These are phyloP conservation scores for Sporothrix sp. DNA, from an alignment of 2,329 filamentous ascomycete species.

Conservation along the genomic window DNA sequence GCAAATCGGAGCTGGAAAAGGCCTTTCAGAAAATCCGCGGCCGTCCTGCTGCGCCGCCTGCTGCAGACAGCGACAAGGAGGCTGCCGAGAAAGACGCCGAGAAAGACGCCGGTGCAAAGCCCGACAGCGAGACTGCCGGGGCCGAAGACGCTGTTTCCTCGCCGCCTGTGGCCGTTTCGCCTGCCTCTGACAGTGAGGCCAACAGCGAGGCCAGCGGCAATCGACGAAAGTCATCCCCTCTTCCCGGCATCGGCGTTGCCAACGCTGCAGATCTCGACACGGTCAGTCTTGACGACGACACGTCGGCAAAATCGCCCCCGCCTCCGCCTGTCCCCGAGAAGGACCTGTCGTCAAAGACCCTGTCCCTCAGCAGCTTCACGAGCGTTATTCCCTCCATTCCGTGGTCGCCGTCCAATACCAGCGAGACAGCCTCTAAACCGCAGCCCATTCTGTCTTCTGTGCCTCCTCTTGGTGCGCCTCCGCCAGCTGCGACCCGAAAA, in stretches of 20 bases:
- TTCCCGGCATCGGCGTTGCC: constrained; percentile 35
- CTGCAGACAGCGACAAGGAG: constrained; percentile 20
- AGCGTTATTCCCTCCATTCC: constrained; percentile 62
- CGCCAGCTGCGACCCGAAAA: constrained; percentile 45
- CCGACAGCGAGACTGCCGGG: constrained; percentile 18
- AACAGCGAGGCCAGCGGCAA: constrained; percentile 9
- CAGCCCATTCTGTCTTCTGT: constrained; percentile 25
- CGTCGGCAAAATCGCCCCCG: constrained; percentile 3
- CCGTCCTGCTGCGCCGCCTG: background rate
- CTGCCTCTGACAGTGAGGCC: background rate
- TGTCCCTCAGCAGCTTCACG: constrained; percentile 61
- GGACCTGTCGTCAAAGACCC: constrained; percentile 37
- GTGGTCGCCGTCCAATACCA: constrained; percentile 49
- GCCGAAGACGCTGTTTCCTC: constrained; percentile 14
- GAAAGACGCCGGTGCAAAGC: constrained; percentile 13
- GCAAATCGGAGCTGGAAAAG: constrained; percentile 23
- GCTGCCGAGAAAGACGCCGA: constrained; percentile 25
- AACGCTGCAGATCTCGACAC: constrained; percentile 40
- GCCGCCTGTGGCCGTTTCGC: background rate
- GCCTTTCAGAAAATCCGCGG: constrained; percentile 17
- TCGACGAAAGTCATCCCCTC: constrained; percentile 28
- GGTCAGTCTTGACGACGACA: constrained; percentile 58
- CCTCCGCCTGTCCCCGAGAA: constrained; percentile 4
- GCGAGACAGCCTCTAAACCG: constrained; percentile 37
- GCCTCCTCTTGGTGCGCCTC: constrained; percentile 26